These are phyloP conservation scores for Vigna nakashimae DNA, from an alignment of 306 rosid genomes.

Conservation along the genomic window DNA sequence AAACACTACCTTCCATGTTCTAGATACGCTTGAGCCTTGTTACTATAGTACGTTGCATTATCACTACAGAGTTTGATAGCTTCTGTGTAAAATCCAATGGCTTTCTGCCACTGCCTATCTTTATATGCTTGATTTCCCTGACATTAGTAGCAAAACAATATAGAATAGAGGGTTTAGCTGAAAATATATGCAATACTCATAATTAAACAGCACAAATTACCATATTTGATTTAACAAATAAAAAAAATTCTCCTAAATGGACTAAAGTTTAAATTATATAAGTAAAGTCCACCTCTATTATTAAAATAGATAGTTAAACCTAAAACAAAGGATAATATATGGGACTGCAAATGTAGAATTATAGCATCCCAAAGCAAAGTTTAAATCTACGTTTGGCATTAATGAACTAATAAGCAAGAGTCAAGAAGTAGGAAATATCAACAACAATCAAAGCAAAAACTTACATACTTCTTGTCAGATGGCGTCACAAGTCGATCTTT, in stretches of 20 bases:
- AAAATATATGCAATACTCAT: constrained; percentile 18
- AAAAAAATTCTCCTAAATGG: neutral
- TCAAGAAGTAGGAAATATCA: too few relatives aligned
- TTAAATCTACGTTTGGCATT: constrained; percentile 1
- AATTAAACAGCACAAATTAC: neutral
- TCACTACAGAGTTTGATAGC: constrained; percentile 85
- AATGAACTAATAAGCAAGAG: neutral
- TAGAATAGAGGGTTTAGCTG: neutral
- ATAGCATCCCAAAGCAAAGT: constrained; percentile 4
- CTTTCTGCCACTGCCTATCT: constrained; percentile 91
- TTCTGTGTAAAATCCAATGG: constrained; percentile 83
- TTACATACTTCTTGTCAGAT: too few relatives aligned
- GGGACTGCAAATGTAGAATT: constrained; percentile 1
- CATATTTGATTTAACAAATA: constrained; percentile 20
- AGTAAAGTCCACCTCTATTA: constrained; percentile 9
- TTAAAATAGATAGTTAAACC: constrained; percentile 15
- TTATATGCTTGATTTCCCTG: constrained; percentile 96
- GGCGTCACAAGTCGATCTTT: too few relatives aligned
- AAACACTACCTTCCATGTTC: constrained; percentile 75
- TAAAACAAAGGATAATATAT: neutral
- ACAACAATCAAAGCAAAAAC: too few relatives aligned
- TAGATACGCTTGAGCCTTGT: constrained; percentile 91
- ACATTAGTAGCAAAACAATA: constrained; percentile 23
- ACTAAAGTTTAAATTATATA: neutral
- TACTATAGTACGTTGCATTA: constrained; percentile 88